Conservation (phyloP, 257 asterid species). For the Nicotiana tabacum region DNA sequence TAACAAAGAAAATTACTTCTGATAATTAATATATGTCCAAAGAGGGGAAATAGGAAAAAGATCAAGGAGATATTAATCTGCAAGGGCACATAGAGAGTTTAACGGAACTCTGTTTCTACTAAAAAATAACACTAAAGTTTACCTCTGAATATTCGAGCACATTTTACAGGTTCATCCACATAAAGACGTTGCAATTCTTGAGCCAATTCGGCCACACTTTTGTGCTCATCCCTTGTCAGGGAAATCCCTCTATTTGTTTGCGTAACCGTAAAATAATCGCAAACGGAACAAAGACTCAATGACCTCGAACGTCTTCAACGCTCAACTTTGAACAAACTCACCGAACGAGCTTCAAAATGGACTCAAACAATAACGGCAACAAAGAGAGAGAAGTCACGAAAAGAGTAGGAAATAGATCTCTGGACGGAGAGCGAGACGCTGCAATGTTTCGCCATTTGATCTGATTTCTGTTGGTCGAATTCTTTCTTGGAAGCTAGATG, state of each 20-base stretch:
- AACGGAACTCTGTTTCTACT: not conserved
- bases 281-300: too few species aligned
- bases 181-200: constrained; percentile 50
- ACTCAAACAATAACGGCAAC: too few species aligned
- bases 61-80: not conserved
- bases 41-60: not conserved
- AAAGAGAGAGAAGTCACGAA: too few species aligned
- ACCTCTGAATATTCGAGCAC: constrained; percentile 95
- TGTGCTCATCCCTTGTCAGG: constrained; percentile 53
- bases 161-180: constrained; percentile 70
- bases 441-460: too few species aligned
- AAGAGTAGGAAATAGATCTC: too few species aligned
- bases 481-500: too few species aligned
- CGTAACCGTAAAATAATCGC: constrained; percentile 25
- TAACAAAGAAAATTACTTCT: not conserved
- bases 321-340: too few species aligned
- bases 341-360: too few species aligned
- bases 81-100: not conserved
- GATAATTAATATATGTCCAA: not conserved
- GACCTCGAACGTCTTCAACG: too few species aligned
- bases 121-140: not conserved
- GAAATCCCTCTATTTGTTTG: constrained; percentile 73
- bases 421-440: too few species aligned
- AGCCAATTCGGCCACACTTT: constrained; percentile 63
- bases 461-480: too few species aligned